Evolutionary conservation across 2,329 filamentous ascomycete species (phyloP).

Genomic region (Anthostomella pinea): DNA sequence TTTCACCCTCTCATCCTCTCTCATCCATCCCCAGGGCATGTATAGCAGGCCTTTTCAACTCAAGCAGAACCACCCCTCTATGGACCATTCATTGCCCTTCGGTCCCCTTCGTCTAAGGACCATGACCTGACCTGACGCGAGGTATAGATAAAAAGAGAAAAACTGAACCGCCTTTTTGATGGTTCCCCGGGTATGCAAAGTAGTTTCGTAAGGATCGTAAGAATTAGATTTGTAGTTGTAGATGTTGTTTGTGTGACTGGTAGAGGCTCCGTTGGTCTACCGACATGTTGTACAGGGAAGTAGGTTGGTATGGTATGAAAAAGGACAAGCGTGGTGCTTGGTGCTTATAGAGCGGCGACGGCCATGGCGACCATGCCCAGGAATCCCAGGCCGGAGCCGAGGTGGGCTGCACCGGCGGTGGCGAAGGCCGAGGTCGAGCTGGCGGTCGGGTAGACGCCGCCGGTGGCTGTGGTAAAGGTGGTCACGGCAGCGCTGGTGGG

Average conservation of each 20-base stretch:
- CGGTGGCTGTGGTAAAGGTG: conserved; percentile 37
- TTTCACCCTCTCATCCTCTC: conserved; percentile 11
- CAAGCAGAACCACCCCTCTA: no score
- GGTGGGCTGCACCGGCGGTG: conserved; percentile 32
- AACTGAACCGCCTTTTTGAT: no score
- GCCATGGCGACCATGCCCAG: conserved; percentile 43
- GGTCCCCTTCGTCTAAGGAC: no score
- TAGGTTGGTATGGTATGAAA: conserved; percentile 4
- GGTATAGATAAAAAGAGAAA: no score
- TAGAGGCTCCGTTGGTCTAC: neutral
- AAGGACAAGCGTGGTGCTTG: neutral
- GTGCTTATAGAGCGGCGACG: conserved; percentile 44
- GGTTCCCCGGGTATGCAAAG: conserved; percentile 27
- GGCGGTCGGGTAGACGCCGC: conserved; percentile 26
- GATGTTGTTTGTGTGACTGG: conserved; percentile 8
- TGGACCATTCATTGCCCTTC: no score
- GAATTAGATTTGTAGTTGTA: conserved; percentile 42
- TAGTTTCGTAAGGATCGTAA: conserved; percentile 55
- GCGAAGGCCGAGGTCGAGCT: conserved; percentile 23
- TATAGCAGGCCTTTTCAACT: no score
- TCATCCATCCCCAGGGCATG: conserved; percentile 1
- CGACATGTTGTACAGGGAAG: conserved; percentile 17
- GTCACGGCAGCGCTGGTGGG: conserved; percentile 34
- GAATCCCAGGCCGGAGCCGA: conserved; percentile 44
- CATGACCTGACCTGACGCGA: no score